These are phyloP conservation scores for Artemisia argyi DNA, from an alignment of 129 eudicot genomes.

Conservation along the genomic window DNA sequence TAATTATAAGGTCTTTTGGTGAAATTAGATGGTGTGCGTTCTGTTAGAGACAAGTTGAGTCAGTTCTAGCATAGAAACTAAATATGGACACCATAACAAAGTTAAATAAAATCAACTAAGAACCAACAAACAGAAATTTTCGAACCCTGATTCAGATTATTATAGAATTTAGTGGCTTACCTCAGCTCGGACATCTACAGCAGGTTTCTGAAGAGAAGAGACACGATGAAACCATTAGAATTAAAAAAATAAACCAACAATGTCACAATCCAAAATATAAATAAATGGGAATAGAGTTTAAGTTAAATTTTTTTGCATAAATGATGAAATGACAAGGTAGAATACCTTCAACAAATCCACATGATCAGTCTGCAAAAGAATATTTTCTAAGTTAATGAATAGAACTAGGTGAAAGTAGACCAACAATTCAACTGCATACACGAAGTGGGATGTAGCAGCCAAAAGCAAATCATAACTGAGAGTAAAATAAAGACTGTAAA, in stretches of 20 bases:
- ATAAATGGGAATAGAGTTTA: background rate
- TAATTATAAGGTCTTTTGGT: no score
- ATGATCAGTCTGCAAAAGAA: background rate
- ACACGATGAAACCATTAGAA: background rate
- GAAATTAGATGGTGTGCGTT: no score
- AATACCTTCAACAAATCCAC: conserved; percentile 2
- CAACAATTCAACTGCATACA: background rate
- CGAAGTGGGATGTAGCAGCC: no score
- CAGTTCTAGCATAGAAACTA: background rate
- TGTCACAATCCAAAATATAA: background rate
- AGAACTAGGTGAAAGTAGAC: background rate
- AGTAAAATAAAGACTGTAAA: background rate
- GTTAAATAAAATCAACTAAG: background rate
- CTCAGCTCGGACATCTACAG: conserved; percentile 62
- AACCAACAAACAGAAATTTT: no score
- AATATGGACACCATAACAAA: background rate
- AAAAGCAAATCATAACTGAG: background rate
- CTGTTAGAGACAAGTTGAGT: background rate
- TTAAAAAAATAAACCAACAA: background rate
- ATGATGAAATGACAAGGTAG: background rate
- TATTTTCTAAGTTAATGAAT: background rate
- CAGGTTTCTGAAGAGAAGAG: conserved; percentile 35
- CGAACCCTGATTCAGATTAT: background rate
- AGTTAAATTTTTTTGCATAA: background rate
- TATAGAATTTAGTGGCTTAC: conserved; percentile 38